A percentile compares a stretch with the other conserved stretches of the same genome.
Conservation (phyloP, 768 basidiomycete genomes). For the Podaxis sp. region DNA sequence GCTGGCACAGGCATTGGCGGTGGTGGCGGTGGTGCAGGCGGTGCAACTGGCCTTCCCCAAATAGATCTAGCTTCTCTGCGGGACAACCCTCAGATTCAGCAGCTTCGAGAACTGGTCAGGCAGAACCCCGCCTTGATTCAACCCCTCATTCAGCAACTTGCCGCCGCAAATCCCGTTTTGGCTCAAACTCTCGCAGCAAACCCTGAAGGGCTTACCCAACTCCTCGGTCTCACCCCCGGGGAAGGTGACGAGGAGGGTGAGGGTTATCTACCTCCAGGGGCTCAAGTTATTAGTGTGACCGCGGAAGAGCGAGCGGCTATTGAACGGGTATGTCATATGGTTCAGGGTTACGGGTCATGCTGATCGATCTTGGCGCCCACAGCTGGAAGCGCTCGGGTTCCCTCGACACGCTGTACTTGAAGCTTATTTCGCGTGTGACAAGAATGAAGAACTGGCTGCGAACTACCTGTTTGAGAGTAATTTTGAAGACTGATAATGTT, state of each 20-base stretch:
- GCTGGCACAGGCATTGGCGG: conserved; percentile 36
- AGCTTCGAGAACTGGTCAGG: conserved; percentile 68
- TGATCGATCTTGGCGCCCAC: conserved; percentile 13
- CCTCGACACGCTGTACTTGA: conserved; percentile 77
- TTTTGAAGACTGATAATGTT: conserved; percentile 39
- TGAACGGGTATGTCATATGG: conserved; percentile 62
- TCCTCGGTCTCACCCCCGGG: conserved; percentile 51
- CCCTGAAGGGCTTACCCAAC: conserved; percentile 65
- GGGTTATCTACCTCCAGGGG: conserved; percentile 45
- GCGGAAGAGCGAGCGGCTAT: conserved; percentile 89
- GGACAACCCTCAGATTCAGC: conserved; percentile 64
- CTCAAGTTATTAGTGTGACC: conserved; percentile 75
- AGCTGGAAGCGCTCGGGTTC: conserved; percentile 91
- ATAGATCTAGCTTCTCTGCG: conserved; percentile 55
- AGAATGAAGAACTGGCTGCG: conserved; percentile 95
- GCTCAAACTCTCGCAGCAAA: conserved; percentile 67
- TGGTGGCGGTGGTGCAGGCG: conserved; percentile 33
- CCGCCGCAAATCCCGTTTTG: conserved; percentile 69
- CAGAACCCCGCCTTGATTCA: conserved; percentile 82
- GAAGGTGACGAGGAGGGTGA: conserved; percentile 42
- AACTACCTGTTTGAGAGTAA: conserved; percentile 85
- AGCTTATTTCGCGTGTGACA: conserved; percentile 94
- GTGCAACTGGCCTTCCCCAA: conserved; percentile 26
- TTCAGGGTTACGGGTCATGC: neutral
- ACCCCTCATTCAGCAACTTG: conserved; percentile 81